Percentiles rank a stretch among this genome's conserved stretches.
Evolutionary conservation across 192 early-diverging fungal species (phyloP).

Genomic region (Pilobolus umbonatus): DNA sequence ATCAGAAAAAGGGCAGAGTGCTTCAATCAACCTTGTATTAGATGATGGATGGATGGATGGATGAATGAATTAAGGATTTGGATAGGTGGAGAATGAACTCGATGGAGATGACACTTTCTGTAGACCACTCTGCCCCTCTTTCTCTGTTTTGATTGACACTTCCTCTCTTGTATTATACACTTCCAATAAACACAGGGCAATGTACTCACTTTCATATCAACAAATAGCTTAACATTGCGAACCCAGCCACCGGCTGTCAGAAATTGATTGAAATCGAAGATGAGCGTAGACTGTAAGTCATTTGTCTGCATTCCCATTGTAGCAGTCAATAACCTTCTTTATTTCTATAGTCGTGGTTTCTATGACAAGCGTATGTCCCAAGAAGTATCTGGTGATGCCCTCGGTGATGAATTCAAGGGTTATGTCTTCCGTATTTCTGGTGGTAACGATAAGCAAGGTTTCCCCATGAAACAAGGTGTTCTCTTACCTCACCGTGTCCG

Average conservation of each 20-base stretch:
- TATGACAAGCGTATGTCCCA: slow-evolving; percentile 97
- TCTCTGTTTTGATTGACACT: slow-evolving; percentile 5
- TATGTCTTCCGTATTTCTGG: slow-evolving; percentile 99
- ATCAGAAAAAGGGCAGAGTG: neutral
- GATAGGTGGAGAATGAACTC: neutral
- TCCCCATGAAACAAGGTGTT: slow-evolving; percentile 99
- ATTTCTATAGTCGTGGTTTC: slow-evolving; percentile 74
- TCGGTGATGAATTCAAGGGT: slow-evolving; percentile 99
- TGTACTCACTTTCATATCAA: neutral
- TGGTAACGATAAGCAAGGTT: slow-evolving; percentile 99
- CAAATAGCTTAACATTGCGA: slow-evolving; percentile 93
- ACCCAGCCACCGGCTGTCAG: slow-evolving; percentile 97
- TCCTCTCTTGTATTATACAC: slow-evolving; percentile 22
- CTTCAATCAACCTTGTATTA: neutral
- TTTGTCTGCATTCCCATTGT: neutral
- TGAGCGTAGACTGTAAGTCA: slow-evolving; percentile 82
- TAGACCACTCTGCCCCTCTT: too few relatives aligned
- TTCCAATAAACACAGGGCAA: neutral
- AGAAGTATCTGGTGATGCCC: slow-evolving; percentile 91
- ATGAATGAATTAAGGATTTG: slow-evolving; percentile 11
- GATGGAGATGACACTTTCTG: too few relatives aligned
- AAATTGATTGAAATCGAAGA: slow-evolving; percentile 98
- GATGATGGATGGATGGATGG: slow-evolving; percentile 23
- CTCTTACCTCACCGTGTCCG: slow-evolving; percentile 69
- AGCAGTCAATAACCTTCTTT: neutral